Conservation (phyloP, 1,284 basidiomycete genomes). For the Flammula alnicola region DNA sequence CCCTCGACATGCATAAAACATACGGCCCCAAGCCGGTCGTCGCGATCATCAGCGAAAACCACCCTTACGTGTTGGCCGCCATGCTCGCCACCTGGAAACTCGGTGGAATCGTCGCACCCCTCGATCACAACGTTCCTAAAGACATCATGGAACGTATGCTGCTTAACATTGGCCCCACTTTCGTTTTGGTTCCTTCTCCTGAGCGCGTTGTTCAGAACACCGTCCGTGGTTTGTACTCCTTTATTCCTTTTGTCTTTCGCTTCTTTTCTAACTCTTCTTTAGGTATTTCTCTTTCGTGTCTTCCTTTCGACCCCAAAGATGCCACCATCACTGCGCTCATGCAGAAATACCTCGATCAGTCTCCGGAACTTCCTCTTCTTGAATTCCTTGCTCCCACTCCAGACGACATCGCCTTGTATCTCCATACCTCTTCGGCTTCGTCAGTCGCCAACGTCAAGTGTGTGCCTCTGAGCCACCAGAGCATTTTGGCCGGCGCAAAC, state of each 20-base stretch:
- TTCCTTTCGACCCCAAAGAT: constrained; percentile 27
- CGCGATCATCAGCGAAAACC: constrained; percentile 39
- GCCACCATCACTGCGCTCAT: constrained; percentile 34
- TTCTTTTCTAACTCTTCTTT: background rate
- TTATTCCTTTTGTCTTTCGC: background rate
- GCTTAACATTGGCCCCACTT: constrained; percentile 32
- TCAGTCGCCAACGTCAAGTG: constrained; percentile 39
- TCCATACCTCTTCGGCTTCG: constrained; percentile 41
- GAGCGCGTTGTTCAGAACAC: constrained; percentile 27
- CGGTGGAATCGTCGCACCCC: constrained; percentile 35
- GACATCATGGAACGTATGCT: constrained; percentile 38
- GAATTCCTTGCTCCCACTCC: constrained; percentile 23
- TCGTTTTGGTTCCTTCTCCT: constrained; percentile 31
- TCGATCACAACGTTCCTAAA: constrained; percentile 37
- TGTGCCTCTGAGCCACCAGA: constrained; percentile 35
- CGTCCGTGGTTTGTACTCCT: constrained; percentile 25
- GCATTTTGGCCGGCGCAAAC: constrained; percentile 28
- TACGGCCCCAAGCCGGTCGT: constrained; percentile 33
- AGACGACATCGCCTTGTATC: constrained; percentile 29
- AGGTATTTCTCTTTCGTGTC: constrained; percentile 26
- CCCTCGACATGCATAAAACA: constrained; percentile 26
- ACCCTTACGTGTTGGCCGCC: constrained; percentile 36
- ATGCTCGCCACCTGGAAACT: constrained; percentile 40
- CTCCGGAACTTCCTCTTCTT: constrained; percentile 20
- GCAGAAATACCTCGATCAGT: constrained; percentile 30